These are phyloP conservation scores for Pythium sukuiense DNA, from an alignment of 352 stramenopile genomes.

Conservation along the genomic window DNA sequence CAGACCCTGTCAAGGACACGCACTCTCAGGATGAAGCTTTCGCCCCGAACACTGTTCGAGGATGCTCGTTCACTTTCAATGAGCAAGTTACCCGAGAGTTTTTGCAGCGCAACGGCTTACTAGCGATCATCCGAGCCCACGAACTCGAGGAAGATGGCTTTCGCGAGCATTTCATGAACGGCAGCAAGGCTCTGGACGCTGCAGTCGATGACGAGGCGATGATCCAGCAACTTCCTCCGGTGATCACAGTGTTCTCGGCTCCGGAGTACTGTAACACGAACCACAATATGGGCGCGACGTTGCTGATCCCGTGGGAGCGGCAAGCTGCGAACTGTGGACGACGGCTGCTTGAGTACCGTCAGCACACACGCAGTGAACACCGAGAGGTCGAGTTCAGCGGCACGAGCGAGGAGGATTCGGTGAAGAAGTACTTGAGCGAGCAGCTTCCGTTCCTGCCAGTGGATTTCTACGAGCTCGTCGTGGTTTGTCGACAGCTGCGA, in stretches of 20 bases:
- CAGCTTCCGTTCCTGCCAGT: constrained; percentile 71
- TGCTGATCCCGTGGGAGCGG: constrained; percentile 61
- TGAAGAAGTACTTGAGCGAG: constrained; percentile 51
- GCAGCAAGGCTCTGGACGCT: not conserved
- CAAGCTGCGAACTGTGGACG: constrained; percentile 21
- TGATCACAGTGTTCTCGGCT: constrained; percentile 84
- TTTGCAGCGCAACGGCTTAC: constrained; percentile 58
- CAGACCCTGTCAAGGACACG: constrained; percentile 95
- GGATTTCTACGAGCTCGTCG: constrained; percentile 78
- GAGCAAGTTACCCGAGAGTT: constrained; percentile 65
- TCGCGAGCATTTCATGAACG: constrained; percentile 61
- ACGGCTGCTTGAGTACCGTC: constrained; percentile 51
- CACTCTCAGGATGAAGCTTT: constrained; percentile 40
- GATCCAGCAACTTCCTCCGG: constrained; percentile 36
- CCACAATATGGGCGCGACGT: constrained; percentile 75
- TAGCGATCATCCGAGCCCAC: constrained; percentile 76
- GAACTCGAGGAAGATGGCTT: constrained; percentile 80
- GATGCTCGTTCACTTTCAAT: constrained; percentile 84
- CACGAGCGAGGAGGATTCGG: constrained; percentile 54
- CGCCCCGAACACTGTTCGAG: constrained; percentile 62
- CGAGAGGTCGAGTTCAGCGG: constrained; percentile 52
- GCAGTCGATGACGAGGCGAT: not conserved
- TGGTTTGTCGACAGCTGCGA: constrained; percentile 57
- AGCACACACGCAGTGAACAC: constrained; percentile 69
- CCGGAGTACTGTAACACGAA: constrained; percentile 87